Percentiles rank a stretch among this genome's conserved stretches.
These are phyloP conservation scores for Plasmodium ovale DNA, from an alignment of 169 alveolate genomes.

Conservation along the genomic window DNA sequence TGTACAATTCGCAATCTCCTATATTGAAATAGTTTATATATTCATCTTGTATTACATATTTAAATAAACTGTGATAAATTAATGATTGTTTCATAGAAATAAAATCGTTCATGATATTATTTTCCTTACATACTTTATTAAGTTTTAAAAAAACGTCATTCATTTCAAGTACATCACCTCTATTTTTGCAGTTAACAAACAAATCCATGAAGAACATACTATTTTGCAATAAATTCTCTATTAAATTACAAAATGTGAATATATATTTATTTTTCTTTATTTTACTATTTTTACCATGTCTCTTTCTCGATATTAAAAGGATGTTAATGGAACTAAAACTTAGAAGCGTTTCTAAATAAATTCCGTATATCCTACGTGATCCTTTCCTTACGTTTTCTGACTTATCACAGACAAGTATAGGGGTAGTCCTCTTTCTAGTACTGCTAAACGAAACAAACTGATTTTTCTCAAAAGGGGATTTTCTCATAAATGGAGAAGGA, in stretches of 20 bases:
- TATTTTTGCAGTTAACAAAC: conserved; percentile 26
- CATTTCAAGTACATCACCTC: conserved; percentile 8
- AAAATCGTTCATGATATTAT: conserved; percentile 26
- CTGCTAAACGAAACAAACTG: neutral
- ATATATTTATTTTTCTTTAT: conserved; percentile 56
- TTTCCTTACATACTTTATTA: conserved; percentile 41
- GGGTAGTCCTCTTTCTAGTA: neutral
- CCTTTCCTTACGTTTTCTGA: neutral
- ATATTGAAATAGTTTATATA: conserved; percentile 21
- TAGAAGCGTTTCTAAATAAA: conserved; percentile 41
- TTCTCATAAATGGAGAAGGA: too few relatives aligned
- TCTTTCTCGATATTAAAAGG: conserved; percentile 40
- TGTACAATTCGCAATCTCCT: conserved; percentile 27
- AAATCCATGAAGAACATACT: conserved; percentile 44
- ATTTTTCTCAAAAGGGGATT: too few relatives aligned
- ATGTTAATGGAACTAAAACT: conserved; percentile 23
- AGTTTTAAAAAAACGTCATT: conserved; percentile 24
- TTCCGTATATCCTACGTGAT: neutral
- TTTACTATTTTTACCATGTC: conserved; percentile 1
- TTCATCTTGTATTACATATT: conserved; percentile 25
- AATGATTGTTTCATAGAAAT: conserved; percentile 7
- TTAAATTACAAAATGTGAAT: conserved; percentile 50
- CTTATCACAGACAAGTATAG: neutral
- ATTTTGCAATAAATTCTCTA: conserved; percentile 68
- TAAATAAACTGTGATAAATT: conserved; percentile 52